These are phyloP conservation scores for Pichia heedii DNA, from an alignment of 805 yeast genomes.

Conservation along the genomic window DNA sequence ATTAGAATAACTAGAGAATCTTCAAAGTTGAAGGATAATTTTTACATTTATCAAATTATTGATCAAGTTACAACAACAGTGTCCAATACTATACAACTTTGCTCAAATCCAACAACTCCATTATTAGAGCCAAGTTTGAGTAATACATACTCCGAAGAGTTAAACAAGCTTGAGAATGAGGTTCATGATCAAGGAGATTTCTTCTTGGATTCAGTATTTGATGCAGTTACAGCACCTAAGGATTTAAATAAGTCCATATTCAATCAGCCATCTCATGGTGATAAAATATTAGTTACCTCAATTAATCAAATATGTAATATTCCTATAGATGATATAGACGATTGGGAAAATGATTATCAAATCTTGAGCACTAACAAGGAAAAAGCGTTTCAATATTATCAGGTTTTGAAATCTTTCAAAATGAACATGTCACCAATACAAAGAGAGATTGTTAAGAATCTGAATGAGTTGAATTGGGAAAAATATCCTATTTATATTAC, in stretches of 20 bases:
- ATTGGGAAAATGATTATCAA: slow-evolving; percentile 11
- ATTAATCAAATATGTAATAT: slow-evolving; percentile 24
- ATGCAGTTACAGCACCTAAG: slow-evolving; percentile 38
- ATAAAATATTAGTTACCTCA: slow-evolving; percentile 18
- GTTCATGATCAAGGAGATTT: slow-evolving; percentile 55
- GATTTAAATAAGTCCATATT: slow-evolving; percentile 17
- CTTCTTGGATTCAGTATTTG: slow-evolving; percentile 55
- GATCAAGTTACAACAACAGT: slow-evolving; percentile 9
- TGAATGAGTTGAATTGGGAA: slow-evolving; percentile 57
- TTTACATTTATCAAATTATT: slow-evolving; percentile 5
- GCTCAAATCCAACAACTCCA: slow-evolving; percentile 9
- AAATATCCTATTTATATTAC: slow-evolving; percentile 66
- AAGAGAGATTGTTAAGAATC: slow-evolving; percentile 40
- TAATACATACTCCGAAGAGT: slow-evolving; percentile 19
- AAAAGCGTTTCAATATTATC: slow-evolving; percentile 10
- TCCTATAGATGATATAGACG: slow-evolving; percentile 15
- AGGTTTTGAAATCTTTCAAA: slow-evolving; percentile 21
- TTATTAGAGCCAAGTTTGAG: slow-evolving; percentile 18
- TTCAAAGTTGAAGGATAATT: slow-evolving; percentile 16
- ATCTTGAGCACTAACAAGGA: slow-evolving; percentile 7
- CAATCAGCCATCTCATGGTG: slow-evolving; percentile 16
- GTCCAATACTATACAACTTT: slow-evolving; percentile 2
- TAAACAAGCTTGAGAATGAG: slow-evolving; percentile 31
- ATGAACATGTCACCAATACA: slow-evolving; percentile 37
- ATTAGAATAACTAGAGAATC: slow-evolving; percentile 24